These are phyloP conservation scores for Barbatosphaeria neglecta DNA, from an alignment of 495 filamentous ascomycete species.

Conservation along the genomic window DNA sequence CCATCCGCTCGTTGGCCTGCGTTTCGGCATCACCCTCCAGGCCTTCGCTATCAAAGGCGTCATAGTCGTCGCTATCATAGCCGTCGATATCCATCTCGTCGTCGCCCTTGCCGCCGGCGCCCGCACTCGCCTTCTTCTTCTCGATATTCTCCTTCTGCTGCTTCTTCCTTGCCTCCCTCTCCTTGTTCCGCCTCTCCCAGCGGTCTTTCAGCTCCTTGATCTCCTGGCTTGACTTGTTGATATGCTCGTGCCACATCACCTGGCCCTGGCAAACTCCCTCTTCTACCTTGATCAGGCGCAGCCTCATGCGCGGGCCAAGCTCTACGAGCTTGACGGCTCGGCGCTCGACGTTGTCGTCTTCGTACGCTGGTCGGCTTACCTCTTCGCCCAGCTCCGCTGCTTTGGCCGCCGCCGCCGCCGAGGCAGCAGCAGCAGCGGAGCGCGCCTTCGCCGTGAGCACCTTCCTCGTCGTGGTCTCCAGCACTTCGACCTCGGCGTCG, in stretches of 20 bases:
- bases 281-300: slow-evolving; percentile 91
- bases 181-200: slow-evolving; percentile 66
- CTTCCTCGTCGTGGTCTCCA: slow-evolving; percentile 60
- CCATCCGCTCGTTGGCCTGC: slow-evolving; percentile 41
- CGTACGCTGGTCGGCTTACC: slow-evolving; percentile 12
- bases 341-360: slow-evolving; percentile 50
- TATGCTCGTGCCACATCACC: slow-evolving; percentile 94
- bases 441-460: slow-evolving; percentile 52
- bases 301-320: slow-evolving; percentile 76
- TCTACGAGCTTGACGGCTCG: slow-evolving; percentile 84
- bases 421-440: slow-evolving; percentile 19
- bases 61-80: slow-evolving; percentile 41
- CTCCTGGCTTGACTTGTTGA: slow-evolving; percentile 72
- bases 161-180: slow-evolving; percentile 71
- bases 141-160: slow-evolving; percentile 80
- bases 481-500: slow-evolving; percentile 88
- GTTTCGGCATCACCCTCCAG: slow-evolving; percentile 48
- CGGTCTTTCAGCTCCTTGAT: slow-evolving; percentile 61
- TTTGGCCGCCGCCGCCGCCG: slow-evolving; percentile 13
- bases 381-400: slow-evolving; percentile 16
- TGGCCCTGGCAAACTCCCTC: slow-evolving; percentile 85
- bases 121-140: slow-evolving; percentile 44
- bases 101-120: slow-evolving; percentile 35
- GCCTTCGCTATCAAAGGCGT: slow-evolving; percentile 41
- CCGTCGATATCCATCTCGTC: slow-evolving; percentile 50